Conservation (phyloP, 2,329 filamentous ascomycete genomes). For the Dactylonectria macrodidyma region DNA sequence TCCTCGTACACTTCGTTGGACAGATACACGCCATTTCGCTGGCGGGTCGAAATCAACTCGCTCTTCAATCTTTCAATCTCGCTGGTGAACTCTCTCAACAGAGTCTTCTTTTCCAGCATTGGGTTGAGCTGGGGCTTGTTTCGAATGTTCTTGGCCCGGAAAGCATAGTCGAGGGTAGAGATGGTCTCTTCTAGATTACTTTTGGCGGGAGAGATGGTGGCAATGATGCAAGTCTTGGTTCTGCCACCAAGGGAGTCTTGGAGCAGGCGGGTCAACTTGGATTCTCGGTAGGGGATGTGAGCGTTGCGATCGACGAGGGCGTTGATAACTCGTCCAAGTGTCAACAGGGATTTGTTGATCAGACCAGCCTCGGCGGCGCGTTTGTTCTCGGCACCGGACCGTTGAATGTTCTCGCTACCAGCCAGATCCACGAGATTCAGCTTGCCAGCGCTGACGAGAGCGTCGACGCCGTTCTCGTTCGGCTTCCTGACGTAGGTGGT, state of each 20-base stretch:
- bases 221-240: constrained; percentile 99
- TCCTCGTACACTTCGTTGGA: constrained; percentile 92
- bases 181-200: constrained; percentile 98
- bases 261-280: constrained; percentile 92
- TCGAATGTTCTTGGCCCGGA: constrained; percentile 97
- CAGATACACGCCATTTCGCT: constrained; percentile 95
- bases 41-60: constrained; percentile 91
- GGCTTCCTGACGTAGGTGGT: constrained; percentile 90
- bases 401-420: constrained; percentile 97
- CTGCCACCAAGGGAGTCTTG: constrained; percentile 97
- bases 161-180: constrained; percentile 97
- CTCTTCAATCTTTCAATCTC: constrained; percentile 97
- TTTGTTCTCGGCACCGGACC: constrained; percentile 98
- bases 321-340: constrained; percentile 96
- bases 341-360: constrained; percentile 98
- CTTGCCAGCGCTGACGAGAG: constrained; percentile 92
- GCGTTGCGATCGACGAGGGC: constrained; percentile 90
- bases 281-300: constrained; percentile 94
- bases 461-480: constrained; percentile 87
- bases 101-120: constrained; percentile 91
- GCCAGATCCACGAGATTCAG: constrained; percentile 97
- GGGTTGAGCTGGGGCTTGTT: constrained; percentile 98
- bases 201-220: constrained; percentile 93
- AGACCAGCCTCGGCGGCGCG: constrained; percentile 94
- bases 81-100: constrained; percentile 88